Evolutionary conservation across 2,329 filamentous ascomycete species (phyloP).

Genomic region (Aureobasidium sp.): DNA sequence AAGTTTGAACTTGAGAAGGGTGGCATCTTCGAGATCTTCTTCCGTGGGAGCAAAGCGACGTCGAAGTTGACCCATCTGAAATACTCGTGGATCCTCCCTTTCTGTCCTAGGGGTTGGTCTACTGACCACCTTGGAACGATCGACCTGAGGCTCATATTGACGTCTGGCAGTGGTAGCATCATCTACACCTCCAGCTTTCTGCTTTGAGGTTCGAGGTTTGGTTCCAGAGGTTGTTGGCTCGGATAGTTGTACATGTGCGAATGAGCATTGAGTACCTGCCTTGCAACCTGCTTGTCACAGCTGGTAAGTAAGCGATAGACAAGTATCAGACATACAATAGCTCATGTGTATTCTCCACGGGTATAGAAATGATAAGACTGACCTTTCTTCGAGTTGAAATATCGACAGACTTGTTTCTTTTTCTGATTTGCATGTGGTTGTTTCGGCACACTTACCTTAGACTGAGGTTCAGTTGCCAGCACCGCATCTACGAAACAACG

Average conservation of each 20-base stretch:
- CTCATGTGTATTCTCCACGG: too few relatives aligned
- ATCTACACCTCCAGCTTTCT: background rate
- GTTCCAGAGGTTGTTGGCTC: background rate
- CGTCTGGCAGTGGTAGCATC: constrained; percentile 16
- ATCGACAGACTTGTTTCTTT: constrained; percentile 30
- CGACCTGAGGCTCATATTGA: constrained; percentile 27
- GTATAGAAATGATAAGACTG: constrained; percentile 20
- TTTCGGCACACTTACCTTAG: constrained; percentile 24
- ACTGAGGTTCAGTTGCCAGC: constrained; percentile 29
- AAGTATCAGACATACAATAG: background rate
- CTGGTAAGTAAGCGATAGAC: background rate
- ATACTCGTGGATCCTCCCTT: constrained; percentile 60
- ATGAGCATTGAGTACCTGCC: constrained; percentile 46
- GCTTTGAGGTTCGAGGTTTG: background rate
- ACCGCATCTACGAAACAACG: background rate
- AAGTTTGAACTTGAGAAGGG: constrained; percentile 57
- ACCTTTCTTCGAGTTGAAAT: constrained; percentile 36
- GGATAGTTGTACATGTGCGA: constrained; percentile 35
- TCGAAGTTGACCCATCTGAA: constrained; percentile 67
- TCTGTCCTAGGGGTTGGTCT: constrained; percentile 62
- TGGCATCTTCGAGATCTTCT: constrained; percentile 41
- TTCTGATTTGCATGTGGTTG: background rate
- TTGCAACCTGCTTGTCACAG: constrained; percentile 39
- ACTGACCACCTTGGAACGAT: constrained; percentile 48
- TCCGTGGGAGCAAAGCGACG: constrained; percentile 55